phyloP scores from a whole-genome alignment of 306 rosid genomes.

The Prunus campanulata region DNA sequence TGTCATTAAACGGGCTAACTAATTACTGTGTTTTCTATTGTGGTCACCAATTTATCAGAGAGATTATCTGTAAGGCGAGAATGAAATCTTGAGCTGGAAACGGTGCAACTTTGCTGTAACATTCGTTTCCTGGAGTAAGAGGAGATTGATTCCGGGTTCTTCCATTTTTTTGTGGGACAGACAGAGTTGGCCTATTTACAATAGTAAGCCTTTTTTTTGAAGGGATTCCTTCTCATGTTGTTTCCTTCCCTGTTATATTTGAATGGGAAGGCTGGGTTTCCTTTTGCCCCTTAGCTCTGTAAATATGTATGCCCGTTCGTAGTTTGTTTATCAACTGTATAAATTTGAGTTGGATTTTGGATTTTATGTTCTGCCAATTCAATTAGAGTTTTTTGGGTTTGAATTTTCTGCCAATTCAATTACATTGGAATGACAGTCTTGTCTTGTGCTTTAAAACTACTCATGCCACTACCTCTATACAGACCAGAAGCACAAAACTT shows the following conservation, averaged over 20 bases:
- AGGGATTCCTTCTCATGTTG: neutral
- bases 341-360: neutral
- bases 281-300: neutral
- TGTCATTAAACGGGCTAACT: neutral
- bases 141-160: neutral
- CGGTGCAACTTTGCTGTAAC: slow-evolving; percentile 12
- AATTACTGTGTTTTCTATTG: slow-evolving; percentile 11
- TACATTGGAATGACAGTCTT: too few species aligned
- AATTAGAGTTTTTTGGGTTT: neutral
- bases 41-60: slow-evolving; percentile 45
- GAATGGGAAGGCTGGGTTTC: slow-evolving; percentile 1
- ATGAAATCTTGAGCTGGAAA: slow-evolving; percentile 24
- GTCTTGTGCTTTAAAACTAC: too few species aligned
- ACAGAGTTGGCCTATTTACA: too few species aligned
- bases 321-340: neutral
- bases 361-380: neutral
- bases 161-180: neutral
- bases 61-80: slow-evolving; percentile 57
- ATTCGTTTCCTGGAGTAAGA: neutral
- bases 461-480: too few species aligned
- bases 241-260: slow-evolving; percentile 5
- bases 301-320: neutral
- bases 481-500: too few species aligned
- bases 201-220: neutral
- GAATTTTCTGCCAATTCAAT: too few species aligned